These are phyloP conservation scores for Talaromyces rugulosus DNA, from an alignment of 2,329 filamentous ascomycete species.

Conservation along the genomic window DNA sequence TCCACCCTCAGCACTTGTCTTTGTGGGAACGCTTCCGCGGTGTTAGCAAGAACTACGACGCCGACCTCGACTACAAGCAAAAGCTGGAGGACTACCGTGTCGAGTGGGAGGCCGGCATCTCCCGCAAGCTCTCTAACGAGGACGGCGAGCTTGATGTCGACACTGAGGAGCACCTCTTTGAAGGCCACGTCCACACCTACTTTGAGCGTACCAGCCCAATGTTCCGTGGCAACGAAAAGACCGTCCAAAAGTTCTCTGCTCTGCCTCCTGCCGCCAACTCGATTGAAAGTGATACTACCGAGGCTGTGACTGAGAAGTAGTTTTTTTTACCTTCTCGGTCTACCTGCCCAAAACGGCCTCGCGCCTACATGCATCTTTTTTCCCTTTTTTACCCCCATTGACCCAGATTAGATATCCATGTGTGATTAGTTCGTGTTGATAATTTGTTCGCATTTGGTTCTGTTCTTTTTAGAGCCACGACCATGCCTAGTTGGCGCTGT, in stretches of 20 bases:
- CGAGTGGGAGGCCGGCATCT: constrained; percentile 50
- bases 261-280: constrained; percentile 29
- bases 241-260: constrained; percentile 24
- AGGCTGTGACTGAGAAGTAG: not conserved
- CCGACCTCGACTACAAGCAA: constrained; percentile 74
- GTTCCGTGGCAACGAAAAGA: constrained; percentile 36
- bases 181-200: constrained; percentile 49
- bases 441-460: not conserved
- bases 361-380: not conserved
- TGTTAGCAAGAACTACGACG: constrained; percentile 76
- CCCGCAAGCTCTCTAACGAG: constrained; percentile 49
- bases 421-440: not conserved
- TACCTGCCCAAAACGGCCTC: not conserved
- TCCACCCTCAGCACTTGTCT: constrained; percentile 84
- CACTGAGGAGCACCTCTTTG: constrained; percentile 45
- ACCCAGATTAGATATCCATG: not conserved
- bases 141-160: constrained; percentile 36
- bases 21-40: constrained; percentile 81
- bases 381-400: not conserved
- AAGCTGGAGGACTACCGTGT: constrained; percentile 79
- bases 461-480: not conserved
- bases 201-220: constrained; percentile 50
- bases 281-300: constrained; percentile 6
- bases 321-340: not conserved
- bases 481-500: not conserved